These are phyloP conservation scores for Lactarius psammicola DNA, from an alignment of 768 basidiomycete genomes.

Conservation along the genomic window DNA sequence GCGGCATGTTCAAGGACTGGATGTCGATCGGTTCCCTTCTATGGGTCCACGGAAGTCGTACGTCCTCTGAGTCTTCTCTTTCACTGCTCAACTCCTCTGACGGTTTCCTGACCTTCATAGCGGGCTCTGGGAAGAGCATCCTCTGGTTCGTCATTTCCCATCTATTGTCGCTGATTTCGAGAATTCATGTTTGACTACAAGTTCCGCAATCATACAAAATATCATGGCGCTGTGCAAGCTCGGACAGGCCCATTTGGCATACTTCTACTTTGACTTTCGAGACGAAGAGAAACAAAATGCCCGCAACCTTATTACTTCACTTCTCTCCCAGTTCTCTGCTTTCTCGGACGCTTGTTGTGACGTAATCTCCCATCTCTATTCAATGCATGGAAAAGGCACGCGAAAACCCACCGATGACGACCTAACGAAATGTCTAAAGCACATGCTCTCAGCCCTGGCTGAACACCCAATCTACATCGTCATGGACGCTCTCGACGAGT, in stretches of 20 bases:
- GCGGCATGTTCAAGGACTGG: constrained; percentile 2
- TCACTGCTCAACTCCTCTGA: background rate
- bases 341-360: background rate
- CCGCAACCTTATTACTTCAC: background rate
- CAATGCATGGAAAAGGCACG: too few species aligned
- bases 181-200: background rate
- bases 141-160: background rate
- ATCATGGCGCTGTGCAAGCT: background rate
- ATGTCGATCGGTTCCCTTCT: constrained; percentile 1
- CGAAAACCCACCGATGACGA: background rate
- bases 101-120: background rate
- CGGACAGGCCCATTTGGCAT: background rate
- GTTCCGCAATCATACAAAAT: background rate
- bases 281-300: background rate
- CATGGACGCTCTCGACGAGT: constrained; percentile 5
- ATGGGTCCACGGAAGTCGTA: constrained; percentile 12
- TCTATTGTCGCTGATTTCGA: background rate
- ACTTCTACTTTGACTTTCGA: background rate
- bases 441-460: background rate
- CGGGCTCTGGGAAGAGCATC: background rate
- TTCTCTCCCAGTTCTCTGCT: background rate
- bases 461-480: background rate
- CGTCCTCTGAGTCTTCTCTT: background rate
- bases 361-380: background rate
- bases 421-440: background rate